Conservation (phyloP, 345 rosid genomes). For the Syzygium aqueum region DNA sequence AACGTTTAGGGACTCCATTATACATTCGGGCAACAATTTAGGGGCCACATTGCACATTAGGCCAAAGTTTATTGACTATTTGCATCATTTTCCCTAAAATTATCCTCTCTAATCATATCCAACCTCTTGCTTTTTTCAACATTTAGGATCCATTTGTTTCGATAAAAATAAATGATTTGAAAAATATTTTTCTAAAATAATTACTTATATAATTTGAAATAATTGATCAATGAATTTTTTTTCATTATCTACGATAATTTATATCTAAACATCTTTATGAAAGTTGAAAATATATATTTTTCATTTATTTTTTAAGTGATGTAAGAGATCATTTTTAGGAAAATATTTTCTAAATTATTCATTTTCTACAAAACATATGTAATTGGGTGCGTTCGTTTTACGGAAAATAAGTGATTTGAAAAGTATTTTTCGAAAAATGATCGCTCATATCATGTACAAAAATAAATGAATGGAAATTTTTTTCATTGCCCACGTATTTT, state of each 20-base stretch:
- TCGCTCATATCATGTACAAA: too few relatives aligned
- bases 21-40: too few relatives aligned
- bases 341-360: background rate
- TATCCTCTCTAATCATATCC: background rate
- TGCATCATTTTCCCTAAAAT: background rate
- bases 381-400: fast-evolving
- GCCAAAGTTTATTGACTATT: too few relatives aligned
- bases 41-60: too few relatives aligned
- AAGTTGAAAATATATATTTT: background rate
- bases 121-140: background rate
- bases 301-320: background rate
- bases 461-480: too few relatives aligned
- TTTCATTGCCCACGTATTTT: too few relatives aligned
- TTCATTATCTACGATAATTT: background rate
- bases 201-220: background rate
- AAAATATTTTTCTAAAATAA: background rate
- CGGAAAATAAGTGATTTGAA: too few relatives aligned
- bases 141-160: background rate
- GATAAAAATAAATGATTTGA: background rate
- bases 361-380: fast-evolving
- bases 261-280: background rate
- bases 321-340: fast-evolving
- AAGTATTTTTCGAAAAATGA: too few relatives aligned
- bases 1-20: too few relatives aligned
- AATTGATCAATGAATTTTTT: fast-evolving